Conservation (phyloP, 768 basidiomycete genomes). For the Xerocomus spinulosus region DNA sequence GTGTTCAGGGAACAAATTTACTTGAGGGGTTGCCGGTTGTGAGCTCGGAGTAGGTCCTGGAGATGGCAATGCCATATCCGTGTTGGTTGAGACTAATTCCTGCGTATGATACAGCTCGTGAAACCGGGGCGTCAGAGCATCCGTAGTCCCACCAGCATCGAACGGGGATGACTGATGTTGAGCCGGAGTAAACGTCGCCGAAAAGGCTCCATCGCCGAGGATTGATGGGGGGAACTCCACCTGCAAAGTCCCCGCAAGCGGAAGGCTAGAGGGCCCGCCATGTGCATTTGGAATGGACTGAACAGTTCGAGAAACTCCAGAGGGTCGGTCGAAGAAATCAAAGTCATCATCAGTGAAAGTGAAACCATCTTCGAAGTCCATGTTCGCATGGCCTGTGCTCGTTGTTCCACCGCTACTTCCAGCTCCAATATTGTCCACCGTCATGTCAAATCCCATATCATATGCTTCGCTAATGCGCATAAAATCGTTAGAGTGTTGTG, state of each 20-base stretch:
- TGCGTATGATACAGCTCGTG: conserved; percentile 22
- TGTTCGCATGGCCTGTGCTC: conserved; percentile 26
- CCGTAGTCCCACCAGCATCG: conserved; percentile 22
- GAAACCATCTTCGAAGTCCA: conserved; percentile 59
- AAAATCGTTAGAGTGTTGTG: conserved; percentile 32
- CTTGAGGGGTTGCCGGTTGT: conserved; percentile 49
- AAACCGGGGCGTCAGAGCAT: conserved; percentile 18
- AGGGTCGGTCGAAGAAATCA: conserved; percentile 74
- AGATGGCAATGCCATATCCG: conserved; percentile 48
- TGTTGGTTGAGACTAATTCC: conserved; percentile 27
- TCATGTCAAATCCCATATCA: conserved; percentile 49
- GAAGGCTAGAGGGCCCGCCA: conserved; percentile 23
- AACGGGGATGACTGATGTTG: conserved; percentile 30
- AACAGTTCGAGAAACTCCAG: conserved; percentile 23
- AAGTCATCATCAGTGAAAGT: conserved; percentile 78
- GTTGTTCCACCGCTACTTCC: conserved; percentile 24
- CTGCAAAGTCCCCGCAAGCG: conserved; percentile 32
- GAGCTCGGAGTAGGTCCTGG: conserved; percentile 49
- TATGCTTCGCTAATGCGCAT: conserved; percentile 36
- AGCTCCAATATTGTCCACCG: conserved; percentile 33
- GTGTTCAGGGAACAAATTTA: conserved; percentile 39
- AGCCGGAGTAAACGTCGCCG: conserved; percentile 18
- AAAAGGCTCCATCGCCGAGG: conserved; percentile 28
- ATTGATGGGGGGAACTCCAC: conserved; percentile 33
- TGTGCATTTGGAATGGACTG: conserved; percentile 16